These are phyloP conservation scores for Aspergillus bridgeri DNA, from an alignment of 495 filamentous ascomycete species.

Conservation along the genomic window DNA sequence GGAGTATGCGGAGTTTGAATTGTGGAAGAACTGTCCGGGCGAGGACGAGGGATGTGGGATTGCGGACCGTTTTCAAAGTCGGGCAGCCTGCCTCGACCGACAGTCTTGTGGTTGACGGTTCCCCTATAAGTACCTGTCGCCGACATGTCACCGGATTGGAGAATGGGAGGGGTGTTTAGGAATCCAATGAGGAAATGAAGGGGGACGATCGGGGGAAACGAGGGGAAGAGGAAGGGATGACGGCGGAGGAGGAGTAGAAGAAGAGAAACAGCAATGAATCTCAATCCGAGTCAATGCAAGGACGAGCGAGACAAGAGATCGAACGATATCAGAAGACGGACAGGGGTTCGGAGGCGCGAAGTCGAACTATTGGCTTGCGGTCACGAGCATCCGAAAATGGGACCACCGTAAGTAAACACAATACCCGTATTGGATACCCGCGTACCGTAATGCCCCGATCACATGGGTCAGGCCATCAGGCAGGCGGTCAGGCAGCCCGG, in stretches of 20 bases:
- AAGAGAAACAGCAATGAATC: not conserved
- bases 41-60: slow-evolving; percentile 81
- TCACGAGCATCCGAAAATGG: not conserved
- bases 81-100: slow-evolving; percentile 62
- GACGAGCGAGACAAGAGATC: slow-evolving; percentile 1
- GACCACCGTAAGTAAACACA: slow-evolving; percentile 17
- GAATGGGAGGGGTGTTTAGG: slow-evolving; percentile 3
- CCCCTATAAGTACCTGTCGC: slow-evolving; percentile 51
- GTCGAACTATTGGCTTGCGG: not conserved
- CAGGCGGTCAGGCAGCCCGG: not conserved
- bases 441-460: not conserved
- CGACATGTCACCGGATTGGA: slow-evolving; percentile 48
- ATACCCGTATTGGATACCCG: slow-evolving; percentile 21
- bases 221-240: slow-evolving; percentile 12
- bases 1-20: slow-evolving; percentile 67
- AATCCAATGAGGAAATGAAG: slow-evolving; percentile 7
- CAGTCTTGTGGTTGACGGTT: slow-evolving; percentile 43
- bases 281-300: not conserved
- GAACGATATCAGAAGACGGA: slow-evolving; percentile 16
- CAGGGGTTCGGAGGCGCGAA: slow-evolving; percentile 10
- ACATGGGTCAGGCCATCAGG: not conserved
- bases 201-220: not conserved
- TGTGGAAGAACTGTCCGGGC: slow-evolving; percentile 59
- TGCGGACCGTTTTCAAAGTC: slow-evolving; percentile 60
- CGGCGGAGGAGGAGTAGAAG: not conserved